Evolutionary conservation across 768 basidiomycete genomes (phyloP), one percentile per base, ranked within the genome.

Genomic region (Rhodotorula kratochvilovae): DNA sequence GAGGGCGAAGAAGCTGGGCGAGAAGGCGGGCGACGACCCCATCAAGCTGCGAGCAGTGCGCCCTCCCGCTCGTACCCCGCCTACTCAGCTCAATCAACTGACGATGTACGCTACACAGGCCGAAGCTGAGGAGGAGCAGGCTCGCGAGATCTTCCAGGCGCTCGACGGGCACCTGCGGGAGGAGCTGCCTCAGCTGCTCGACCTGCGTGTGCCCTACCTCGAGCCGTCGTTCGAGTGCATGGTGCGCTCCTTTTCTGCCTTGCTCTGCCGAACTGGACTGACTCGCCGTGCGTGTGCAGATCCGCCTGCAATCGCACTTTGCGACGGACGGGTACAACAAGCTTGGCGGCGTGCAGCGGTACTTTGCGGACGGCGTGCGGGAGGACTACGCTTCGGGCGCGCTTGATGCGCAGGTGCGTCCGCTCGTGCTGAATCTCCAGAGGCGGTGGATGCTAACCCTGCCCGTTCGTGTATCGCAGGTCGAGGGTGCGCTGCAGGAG

Each of bases 181-280:
- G 36, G 96, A 98, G 77, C 84, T 99, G 25, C 96, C 96, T 0
- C 88, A 94, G 76, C 83, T 99, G 53, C 86, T 98, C 61, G 94
- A 97, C 78, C 87, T 97, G 29, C 90, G 96, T 50, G 90, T 99
- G 35, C 96, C 96, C 0, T 99, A 91, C 84, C 94, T 98, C 73
- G 96, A 98, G 80, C 96, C 96, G 10, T 93, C 90, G 76, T 98
- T 98, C 79, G 96, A 98, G 82, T 91, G 95, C 57, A 98, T 98
- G 95, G 92, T 93, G 74, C 45, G 69, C 29, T 10, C 21, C 3
- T 35, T 13, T 35, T 31, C 16, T 36, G 3, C 2, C 16, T 39
- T 12, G 19, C 36, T 56, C 21, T 10, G 7, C 2, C 6, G 16
- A 42, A 13, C 7, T 8, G 35, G 15, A 21, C 35, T 54, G n/a